Conservation (phyloP, 768 basidiomycete species). For the Russula vinacea region DNA sequence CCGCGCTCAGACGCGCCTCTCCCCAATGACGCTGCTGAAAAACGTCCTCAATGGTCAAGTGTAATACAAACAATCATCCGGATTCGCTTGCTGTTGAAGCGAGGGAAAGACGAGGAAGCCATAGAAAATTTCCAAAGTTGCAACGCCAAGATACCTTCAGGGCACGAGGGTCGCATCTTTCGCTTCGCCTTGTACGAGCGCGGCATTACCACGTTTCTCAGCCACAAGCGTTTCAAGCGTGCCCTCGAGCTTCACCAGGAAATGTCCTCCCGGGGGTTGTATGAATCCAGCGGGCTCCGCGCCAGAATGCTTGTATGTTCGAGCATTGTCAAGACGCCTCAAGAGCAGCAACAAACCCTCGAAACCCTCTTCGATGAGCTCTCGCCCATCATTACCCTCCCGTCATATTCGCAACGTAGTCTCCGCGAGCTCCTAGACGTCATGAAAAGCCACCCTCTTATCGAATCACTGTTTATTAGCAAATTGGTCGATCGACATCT, state of each 20-base stretch:
- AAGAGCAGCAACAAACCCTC: slow-evolving; percentile 28
- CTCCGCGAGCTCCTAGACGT: slow-evolving; percentile 40
- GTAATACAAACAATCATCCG: neutral
- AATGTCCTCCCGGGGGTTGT: slow-evolving; percentile 43
- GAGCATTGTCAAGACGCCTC: slow-evolving; percentile 32
- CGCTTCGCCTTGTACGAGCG: slow-evolving; percentile 37
- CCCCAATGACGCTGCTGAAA: neutral
- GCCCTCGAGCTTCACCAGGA: slow-evolving; percentile 44
- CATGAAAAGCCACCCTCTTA: slow-evolving; percentile 18
- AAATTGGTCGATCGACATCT: slow-evolving; percentile 26
- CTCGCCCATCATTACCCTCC: slow-evolving; percentile 33
- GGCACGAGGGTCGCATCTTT: neutral
- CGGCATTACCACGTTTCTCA: slow-evolving; percentile 43
- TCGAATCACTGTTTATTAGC: slow-evolving; percentile 24
- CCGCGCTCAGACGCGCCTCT: no score
- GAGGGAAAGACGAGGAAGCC: slow-evolving; percentile 6
- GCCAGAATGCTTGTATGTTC: slow-evolving; percentile 42
- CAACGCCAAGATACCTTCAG: neutral
- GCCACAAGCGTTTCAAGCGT: slow-evolving; percentile 38
- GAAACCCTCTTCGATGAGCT: slow-evolving; percentile 29
- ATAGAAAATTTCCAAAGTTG: neutral
- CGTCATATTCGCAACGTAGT: slow-evolving; percentile 20
- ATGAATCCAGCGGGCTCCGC: slow-evolving; percentile 40
- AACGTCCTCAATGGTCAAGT: neutral
- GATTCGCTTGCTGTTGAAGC: slow-evolving; percentile 3